These are phyloP conservation scores for Crucibulum laeve DNA, from an alignment of 768 basidiomycete species.

Conservation along the genomic window DNA sequence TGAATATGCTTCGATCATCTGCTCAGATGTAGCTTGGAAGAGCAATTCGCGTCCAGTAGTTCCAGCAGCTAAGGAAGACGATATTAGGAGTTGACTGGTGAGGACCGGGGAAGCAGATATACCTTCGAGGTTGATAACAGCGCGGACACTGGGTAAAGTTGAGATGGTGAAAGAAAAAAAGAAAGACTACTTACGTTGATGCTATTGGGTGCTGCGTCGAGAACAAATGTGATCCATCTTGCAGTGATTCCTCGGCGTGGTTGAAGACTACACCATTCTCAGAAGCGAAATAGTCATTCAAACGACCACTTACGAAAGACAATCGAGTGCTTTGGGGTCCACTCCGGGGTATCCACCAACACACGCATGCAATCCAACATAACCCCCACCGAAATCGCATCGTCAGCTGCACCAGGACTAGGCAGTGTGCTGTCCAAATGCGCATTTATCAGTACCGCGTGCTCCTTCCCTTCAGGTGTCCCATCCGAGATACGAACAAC, in stretches of 20 bases:
- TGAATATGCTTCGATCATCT: slow-evolving; percentile 92
- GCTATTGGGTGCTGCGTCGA: slow-evolving; percentile 83
- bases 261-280: slow-evolving; percentile 69
- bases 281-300: neutral
- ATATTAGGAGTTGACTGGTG: too few relatives aligned
- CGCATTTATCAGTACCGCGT: slow-evolving; percentile 83
- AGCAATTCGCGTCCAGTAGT: slow-evolving; percentile 83
- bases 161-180: neutral
- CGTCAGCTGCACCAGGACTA: slow-evolving; percentile 85
- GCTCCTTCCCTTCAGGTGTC: slow-evolving; percentile 64
- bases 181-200: slow-evolving; percentile 47
- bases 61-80: slow-evolving; percentile 63
- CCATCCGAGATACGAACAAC: slow-evolving; percentile 83
- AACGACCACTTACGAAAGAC: slow-evolving; percentile 65
- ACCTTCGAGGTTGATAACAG: slow-evolving; percentile 91
- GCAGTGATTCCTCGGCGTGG: slow-evolving; percentile 90
- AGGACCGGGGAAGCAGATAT: slow-evolving; percentile 3
- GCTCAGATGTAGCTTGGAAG: slow-evolving; percentile 93
- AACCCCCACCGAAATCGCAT: slow-evolving; percentile 82
- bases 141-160: slow-evolving; percentile 57
- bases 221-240: slow-evolving; percentile 92
- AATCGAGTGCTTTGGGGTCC: slow-evolving; percentile 72
- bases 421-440: slow-evolving; percentile 91
- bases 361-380: slow-evolving; percentile 91
- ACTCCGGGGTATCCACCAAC: slow-evolving; percentile 57